Evolutionary conservation across 129 eudicot species (phyloP), one percentile per base, ranked within the genome.

Genomic region (Logfia minima): DNA sequence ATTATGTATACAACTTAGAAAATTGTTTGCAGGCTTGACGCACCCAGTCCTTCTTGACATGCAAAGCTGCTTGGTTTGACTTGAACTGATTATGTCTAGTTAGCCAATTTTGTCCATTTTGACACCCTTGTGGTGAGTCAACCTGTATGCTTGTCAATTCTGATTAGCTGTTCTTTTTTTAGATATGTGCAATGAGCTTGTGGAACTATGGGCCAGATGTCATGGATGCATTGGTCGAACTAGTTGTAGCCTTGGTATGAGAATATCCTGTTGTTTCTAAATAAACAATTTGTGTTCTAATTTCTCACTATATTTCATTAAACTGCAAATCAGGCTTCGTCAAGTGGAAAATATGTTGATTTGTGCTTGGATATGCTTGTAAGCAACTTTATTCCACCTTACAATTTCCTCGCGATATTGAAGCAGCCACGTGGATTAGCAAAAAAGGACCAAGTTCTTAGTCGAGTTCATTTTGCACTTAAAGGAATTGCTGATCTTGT

Each of bases 291-390:
- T 58, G 18, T 76, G 52, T 26, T 75, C n/a, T 32, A 51, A 52
- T 37, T 73, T 63, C 51, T 68, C 17, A 48, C 39, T 41, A 24
- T 26, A 22, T 75, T 24, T 22, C 41, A 6, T 43, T 61, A 22
- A 48, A 61, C 69, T 43, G 17, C 28, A 70, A 74, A 78, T 62
- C 74, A 93, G 98, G 98, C 98, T 81, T 81, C 92, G 18, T 83
- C 97, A 61, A 90, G 83, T 70, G 98, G 93, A 59, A 86, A 89
- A 68, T 86, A 84, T 78, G 80, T 91, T 72, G 88, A 94, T 84
- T 74, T 86, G 76, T 91, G 97, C 81, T 86, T 94, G 90, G 93
- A 86, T 70, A 91, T 89, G 97, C 97, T 94, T 70, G 97, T 94
- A 35, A 75, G 81, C 83, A 91, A 94, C 82, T 94, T 94, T 59